Conservation (phyloP, 768 basidiomycete species). For the Lyophyllum atratum region DNA sequence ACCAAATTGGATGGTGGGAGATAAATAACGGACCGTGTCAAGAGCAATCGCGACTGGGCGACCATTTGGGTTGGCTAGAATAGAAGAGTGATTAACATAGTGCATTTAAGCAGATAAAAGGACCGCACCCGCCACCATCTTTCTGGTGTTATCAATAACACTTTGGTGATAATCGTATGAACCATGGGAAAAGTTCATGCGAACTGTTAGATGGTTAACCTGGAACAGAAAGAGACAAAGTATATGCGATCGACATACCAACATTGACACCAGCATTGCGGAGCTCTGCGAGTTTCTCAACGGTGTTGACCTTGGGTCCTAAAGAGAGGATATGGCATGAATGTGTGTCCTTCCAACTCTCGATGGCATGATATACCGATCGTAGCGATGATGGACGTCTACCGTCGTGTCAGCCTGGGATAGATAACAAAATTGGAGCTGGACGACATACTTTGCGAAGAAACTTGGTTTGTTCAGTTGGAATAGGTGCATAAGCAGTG, state of each 20-base stretch:
- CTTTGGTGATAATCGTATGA: slow-evolving; percentile 98
- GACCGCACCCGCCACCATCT: slow-evolving; percentile 72
- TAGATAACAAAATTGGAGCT: neutral
- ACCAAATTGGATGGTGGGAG: neutral
- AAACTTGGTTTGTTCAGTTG: slow-evolving; percentile 81
- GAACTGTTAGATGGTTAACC: slow-evolving; percentile 54
- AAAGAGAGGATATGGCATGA: slow-evolving; percentile 12
- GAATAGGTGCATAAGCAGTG: slow-evolving; percentile 68
- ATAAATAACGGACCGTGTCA: slow-evolving; percentile 73
- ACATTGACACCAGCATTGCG: slow-evolving; percentile 95
- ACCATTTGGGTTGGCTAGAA: slow-evolving; percentile 64
- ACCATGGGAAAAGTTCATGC: slow-evolving; percentile 99
- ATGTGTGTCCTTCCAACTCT: slow-evolving; percentile 5
- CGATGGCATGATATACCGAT: slow-evolving; percentile 64
- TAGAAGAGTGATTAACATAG: neutral
- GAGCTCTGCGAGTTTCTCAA: slow-evolving; percentile 85
- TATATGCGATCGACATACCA: slow-evolving; percentile 55
- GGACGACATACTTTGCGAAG: slow-evolving; percentile 76
- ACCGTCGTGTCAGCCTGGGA: slow-evolving; percentile 3
- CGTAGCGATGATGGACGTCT: slow-evolving; percentile 99
- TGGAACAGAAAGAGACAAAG: neutral
- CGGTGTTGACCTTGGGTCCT: slow-evolving; percentile 94
- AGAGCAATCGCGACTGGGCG: slow-evolving; percentile 97
- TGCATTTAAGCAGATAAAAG: slow-evolving; percentile 2
- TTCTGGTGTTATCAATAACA: slow-evolving; percentile 96